A percentile compares a stretch with the other conserved stretches of the same genome.
Conservation (phyloP, 768 basidiomycete genomes). For the Leccinum broughii region DNA sequence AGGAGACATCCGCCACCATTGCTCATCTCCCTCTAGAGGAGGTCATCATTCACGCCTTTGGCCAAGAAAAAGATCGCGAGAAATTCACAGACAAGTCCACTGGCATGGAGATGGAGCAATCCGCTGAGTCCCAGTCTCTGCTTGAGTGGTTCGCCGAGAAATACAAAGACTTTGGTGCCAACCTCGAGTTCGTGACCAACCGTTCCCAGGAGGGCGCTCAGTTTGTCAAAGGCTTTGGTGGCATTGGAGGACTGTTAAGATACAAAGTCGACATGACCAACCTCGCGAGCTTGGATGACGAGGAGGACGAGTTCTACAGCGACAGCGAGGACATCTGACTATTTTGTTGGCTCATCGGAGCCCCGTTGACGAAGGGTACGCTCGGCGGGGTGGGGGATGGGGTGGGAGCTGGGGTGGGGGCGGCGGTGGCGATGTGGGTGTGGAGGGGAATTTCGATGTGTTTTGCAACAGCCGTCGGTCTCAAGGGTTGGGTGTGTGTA, state of each 20-base stretch:
- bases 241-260: slow-evolving; percentile 91
- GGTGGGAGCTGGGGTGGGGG: background rate
- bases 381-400: slow-evolving; percentile 60
- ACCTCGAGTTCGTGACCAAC: slow-evolving; percentile 95
- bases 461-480: slow-evolving; percentile 5
- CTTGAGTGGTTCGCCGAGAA: slow-evolving; percentile 99
- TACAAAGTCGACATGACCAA: slow-evolving; percentile 98
- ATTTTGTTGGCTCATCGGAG: slow-evolving; percentile 84
- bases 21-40: slow-evolving; percentile 57
- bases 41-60: slow-evolving; percentile 75
- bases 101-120: slow-evolving; percentile 92
- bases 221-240: slow-evolving; percentile 98
- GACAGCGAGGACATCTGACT: slow-evolving; percentile 80
- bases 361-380: slow-evolving; percentile 64
- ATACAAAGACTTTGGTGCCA: slow-evolving; percentile 96
- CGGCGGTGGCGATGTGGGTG: slow-evolving; percentile 6
- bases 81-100: slow-evolving; percentile 97
- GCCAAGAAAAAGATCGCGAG: slow-evolving; percentile 90
- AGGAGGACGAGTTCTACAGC: slow-evolving; percentile 83
- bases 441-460: slow-evolving; percentile 9
- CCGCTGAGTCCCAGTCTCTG: slow-evolving; percentile 75
- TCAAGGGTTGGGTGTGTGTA: slow-evolving; percentile 5
- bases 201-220: slow-evolving; percentile 96
- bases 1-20: background rate
- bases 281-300: slow-evolving; percentile 72